Evolutionary conservation across 225 moss, liverwort and hornwort genomes (phyloP).

Genomic region (Bryum argenteum): DNA sequence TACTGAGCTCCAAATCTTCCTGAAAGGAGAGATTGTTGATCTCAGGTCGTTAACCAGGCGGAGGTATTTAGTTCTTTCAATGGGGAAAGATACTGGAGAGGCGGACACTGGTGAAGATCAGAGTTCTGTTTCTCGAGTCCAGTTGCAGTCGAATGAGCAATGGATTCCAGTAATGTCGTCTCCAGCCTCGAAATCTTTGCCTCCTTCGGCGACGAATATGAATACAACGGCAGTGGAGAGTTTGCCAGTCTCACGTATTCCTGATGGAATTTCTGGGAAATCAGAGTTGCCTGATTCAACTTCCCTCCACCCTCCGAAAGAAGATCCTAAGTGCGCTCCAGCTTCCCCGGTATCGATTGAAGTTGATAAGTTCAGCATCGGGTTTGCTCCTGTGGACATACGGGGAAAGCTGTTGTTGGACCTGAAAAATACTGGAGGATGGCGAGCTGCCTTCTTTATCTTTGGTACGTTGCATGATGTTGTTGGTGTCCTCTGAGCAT

Average conservation of each 20-base stretch:
- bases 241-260: not conserved
- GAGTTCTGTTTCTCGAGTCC: slow-evolving; percentile 4
- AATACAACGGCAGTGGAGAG: slow-evolving; percentile 4
- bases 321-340: slow-evolving; percentile 23
- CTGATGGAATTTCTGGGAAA: slow-evolving; percentile 13
- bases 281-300: slow-evolving; percentile 5
- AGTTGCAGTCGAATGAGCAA: slow-evolving; percentile 24
- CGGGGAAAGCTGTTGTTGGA: slow-evolving; percentile 54
- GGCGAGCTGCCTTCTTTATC: slow-evolving; percentile 66
- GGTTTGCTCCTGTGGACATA: slow-evolving; percentile 58
- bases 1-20: not conserved
- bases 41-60: not conserved
- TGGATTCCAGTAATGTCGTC: slow-evolving; percentile 44
- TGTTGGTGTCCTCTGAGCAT: not conserved
- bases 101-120: slow-evolving; percentile 11
- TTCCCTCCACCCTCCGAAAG: slow-evolving; percentile 29
- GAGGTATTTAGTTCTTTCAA: slow-evolving; percentile 5
- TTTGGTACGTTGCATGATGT: slow-evolving; percentile 44
- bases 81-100: slow-evolving; percentile 18
- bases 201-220: slow-evolving; percentile 23
- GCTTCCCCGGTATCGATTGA: not conserved
- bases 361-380: slow-evolving; percentile 52
- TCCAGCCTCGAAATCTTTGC: slow-evolving; percentile 21
- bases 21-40: not conserved
- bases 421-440: slow-evolving; percentile 61